Evolutionary conservation across 1,284 basidiomycete species (phyloP).

Genomic region (Ceratobasidium sp.): DNA sequence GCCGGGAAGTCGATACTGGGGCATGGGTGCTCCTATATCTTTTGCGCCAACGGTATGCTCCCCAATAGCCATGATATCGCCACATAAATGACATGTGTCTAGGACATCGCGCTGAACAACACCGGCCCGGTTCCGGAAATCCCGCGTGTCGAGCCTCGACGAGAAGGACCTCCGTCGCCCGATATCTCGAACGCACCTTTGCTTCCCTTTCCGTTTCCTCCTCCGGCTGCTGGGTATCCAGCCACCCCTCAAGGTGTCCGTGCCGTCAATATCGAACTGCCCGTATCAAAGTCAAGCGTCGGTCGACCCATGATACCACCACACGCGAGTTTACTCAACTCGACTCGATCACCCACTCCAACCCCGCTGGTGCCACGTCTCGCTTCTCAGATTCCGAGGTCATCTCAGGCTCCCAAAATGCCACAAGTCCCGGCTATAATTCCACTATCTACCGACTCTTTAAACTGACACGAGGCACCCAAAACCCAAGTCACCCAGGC

Average conservation of each 20-base stretch:
- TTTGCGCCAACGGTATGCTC: not conserved
- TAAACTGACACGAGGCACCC: not conserved
- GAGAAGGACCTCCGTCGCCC: not conserved
- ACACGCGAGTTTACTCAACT: not conserved
- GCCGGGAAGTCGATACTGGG: conserved; percentile 20
- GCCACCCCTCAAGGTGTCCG: not conserved
- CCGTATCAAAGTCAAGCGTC: not conserved
- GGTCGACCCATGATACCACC: not conserved
- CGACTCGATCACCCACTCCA: conserved; percentile 15
- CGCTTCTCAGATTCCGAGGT: not conserved
- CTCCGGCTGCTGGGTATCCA: not conserved
- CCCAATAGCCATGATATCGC: not conserved
- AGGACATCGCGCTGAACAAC: not conserved
- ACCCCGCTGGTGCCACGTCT: not conserved
- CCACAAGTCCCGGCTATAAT: not conserved
- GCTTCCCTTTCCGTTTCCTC: not conserved
- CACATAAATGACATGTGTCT: not conserved
- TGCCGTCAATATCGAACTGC: not conserved
- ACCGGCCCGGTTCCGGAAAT: not conserved
- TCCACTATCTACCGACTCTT: not conserved
- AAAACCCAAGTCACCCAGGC: not conserved
- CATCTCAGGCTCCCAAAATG: not conserved
- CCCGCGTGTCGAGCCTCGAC: not conserved
- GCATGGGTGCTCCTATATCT: not conserved
- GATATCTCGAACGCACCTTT: not conserved